Evolutionary conservation across 352 stramenopile species (phyloP).

Genomic region (Globisporangium okanoganense): DNA sequence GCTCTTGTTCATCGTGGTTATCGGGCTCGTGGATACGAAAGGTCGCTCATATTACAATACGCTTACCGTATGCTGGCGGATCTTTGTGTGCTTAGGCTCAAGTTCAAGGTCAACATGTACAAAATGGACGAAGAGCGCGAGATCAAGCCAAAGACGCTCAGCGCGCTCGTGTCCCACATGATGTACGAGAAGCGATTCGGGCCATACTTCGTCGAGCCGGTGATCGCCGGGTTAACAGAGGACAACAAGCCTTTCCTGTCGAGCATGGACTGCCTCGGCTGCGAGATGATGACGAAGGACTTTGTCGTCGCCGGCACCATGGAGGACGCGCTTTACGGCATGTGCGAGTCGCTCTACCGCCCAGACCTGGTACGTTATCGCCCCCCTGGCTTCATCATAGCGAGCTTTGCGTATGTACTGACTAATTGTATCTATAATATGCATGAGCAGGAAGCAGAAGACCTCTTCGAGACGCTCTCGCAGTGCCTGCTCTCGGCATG

Average conservation of each 20-base stretch:
- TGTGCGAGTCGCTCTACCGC: conserved; percentile 98
- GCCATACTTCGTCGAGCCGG: conserved; percentile 98
- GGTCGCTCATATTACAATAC: conserved; percentile 2
- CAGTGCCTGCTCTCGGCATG: conserved; percentile 97
- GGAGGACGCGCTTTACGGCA: conserved; percentile 97
- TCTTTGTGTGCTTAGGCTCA: conserved; percentile 45
- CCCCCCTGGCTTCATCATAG: no score
- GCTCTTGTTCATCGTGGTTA: not conserved
- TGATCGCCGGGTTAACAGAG: conserved; percentile 95
- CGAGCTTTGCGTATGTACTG: no score
- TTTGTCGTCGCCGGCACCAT: conserved; percentile 98
- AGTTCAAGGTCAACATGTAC: conserved; percentile 97
- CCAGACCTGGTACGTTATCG: conserved; percentile 89
- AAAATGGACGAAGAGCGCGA: conserved; percentile 98
- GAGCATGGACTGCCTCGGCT: conserved; percentile 98
- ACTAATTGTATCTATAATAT: no score
- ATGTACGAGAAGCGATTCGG: conserved; percentile 99
- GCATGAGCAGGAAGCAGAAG: conserved; percentile 79
- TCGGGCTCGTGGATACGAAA: not conserved
- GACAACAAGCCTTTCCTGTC: conserved; percentile 96
- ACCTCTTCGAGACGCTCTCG: conserved; percentile 98
- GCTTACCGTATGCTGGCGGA: no score
- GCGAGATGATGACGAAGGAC: conserved; percentile 94
- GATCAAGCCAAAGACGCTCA: conserved; percentile 98
- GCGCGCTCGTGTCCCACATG: conserved; percentile 93